Percentiles rank a stretch among this genome's conserved stretches.
These are phyloP conservation scores for Pterocarpus santalinus DNA, from an alignment of 306 rosid species.

Conservation along the genomic window DNA sequence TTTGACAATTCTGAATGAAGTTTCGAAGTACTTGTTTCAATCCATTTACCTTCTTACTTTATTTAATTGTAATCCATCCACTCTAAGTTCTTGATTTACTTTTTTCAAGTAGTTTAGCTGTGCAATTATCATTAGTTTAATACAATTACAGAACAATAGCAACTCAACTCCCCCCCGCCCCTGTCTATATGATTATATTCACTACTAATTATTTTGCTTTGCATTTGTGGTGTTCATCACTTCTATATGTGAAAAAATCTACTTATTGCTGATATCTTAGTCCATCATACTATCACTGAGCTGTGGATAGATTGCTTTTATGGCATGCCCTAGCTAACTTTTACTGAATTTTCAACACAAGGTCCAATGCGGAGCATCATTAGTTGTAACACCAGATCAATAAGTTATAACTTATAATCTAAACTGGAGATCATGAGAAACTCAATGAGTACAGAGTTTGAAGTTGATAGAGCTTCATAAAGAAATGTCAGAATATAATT, in stretches of 20 bases:
- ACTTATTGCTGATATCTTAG: neutral
- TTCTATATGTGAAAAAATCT: neutral
- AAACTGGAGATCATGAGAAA: too few relatives aligned
- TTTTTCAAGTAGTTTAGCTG: neutral
- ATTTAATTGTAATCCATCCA: neutral
- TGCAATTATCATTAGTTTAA: constrained; percentile 12
- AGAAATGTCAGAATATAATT: neutral
- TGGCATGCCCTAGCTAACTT: too few relatives aligned
- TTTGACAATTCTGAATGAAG: neutral
- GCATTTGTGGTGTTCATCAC: neutral
- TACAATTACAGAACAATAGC: neutral
- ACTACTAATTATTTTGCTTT: neutral
- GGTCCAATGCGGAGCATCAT: too few relatives aligned
- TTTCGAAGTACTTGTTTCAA: constrained; percentile 38
- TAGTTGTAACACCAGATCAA: too few relatives aligned
- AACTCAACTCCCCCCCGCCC: neutral
- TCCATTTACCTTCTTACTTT: constrained; percentile 20
- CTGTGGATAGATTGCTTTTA: too few relatives aligned
- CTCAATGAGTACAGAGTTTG: too few relatives aligned
- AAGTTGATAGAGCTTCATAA: too few relatives aligned
- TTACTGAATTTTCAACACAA: too few relatives aligned
- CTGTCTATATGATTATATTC: neutral
- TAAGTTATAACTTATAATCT: too few relatives aligned
- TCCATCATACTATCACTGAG: neutral
- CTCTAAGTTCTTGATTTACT: neutral